Conservation (phyloP, 345 rosid genomes). For the Moringa oleifera region DNA sequence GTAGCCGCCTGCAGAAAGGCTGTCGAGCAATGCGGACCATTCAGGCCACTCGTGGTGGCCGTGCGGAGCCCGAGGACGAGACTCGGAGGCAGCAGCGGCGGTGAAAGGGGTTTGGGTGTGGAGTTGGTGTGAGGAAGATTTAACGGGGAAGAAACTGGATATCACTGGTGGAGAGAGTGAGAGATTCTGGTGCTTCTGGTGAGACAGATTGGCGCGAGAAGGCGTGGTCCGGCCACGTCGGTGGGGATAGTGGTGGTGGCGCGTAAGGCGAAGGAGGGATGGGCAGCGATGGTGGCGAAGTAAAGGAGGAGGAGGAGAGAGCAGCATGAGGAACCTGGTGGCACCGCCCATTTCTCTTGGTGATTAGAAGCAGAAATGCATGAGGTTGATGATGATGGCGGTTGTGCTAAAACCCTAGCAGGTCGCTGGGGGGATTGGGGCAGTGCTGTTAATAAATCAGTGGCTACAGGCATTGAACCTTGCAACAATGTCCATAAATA, state of each 20-base stretch:
- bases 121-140: conserved; percentile 16
- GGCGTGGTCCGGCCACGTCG: conserved; percentile 8
- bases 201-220: conserved; percentile 9
- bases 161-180: conserved; percentile 13
- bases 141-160: conserved; percentile 16
- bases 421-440: no score
- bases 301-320: conserved; percentile 42
- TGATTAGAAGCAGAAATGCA: no score
- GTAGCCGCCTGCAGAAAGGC: conserved; percentile 38
- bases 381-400: no score
- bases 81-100: conserved; percentile 16
- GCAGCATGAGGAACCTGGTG: conserved; percentile 56
- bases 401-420: no score
- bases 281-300: conserved; percentile 23
- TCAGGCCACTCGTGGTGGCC: conserved; percentile 34
- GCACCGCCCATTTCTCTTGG: conserved; percentile 49
- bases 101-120: conserved; percentile 27
- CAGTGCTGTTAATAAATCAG: no score
- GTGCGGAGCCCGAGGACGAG: conserved; percentile 10
- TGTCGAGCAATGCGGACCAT: conserved; percentile 31
- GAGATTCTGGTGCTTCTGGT: conserved; percentile 9
- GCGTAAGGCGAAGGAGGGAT: conserved; percentile 26
- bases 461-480: no score
- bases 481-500: no score
- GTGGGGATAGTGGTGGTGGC: conserved; percentile 18